Conservation (phyloP, 1,139 yeast species). For the Lodderomyces beijingensis region DNA sequence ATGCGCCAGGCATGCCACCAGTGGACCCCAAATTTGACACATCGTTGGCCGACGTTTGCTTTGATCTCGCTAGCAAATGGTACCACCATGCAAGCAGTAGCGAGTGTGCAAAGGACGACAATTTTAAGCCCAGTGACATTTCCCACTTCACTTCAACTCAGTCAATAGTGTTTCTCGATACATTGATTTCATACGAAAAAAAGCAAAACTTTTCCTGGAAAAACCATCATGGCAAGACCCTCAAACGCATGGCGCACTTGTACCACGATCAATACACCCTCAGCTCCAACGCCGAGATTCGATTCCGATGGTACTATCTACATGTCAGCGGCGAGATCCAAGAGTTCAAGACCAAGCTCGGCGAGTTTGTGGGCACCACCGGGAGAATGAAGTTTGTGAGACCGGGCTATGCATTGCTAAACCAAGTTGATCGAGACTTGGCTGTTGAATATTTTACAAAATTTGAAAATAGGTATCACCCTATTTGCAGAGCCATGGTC, state of each 20-base stretch:
- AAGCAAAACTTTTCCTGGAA: constrained; percentile 32
- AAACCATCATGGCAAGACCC: constrained; percentile 31
- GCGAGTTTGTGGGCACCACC: constrained; percentile 37
- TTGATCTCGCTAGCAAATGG: constrained; percentile 25
- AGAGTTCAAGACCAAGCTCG: constrained; percentile 18
- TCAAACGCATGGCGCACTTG: constrained; percentile 37
- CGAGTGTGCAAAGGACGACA: not conserved
- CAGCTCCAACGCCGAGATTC: constrained; percentile 74
- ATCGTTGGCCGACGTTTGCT: constrained; percentile 29
- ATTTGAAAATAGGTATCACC: constrained; percentile 28
- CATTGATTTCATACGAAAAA: constrained; percentile 41
- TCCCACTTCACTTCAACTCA: constrained; percentile 66
- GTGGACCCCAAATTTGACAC: constrained; percentile 29
- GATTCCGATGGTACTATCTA: constrained; percentile 71
- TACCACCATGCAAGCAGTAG: constrained; percentile 7
- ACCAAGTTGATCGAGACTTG: constrained; percentile 24
- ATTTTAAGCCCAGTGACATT: constrained; percentile 35
- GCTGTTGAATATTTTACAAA: constrained; percentile 26
- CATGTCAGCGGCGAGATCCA: constrained; percentile 48
- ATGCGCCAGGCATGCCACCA: constrained; percentile 25
- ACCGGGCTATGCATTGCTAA: constrained; percentile 35
- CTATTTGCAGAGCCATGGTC: constrained; percentile 36
- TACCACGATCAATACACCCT: constrained; percentile 40
- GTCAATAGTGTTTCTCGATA: constrained; percentile 72
- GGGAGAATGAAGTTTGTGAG: constrained; percentile 44